Evolutionary conservation across 2,329 filamentous ascomycete genomes (phyloP).

Genomic region (Dactylellina drechsleri): DNA sequence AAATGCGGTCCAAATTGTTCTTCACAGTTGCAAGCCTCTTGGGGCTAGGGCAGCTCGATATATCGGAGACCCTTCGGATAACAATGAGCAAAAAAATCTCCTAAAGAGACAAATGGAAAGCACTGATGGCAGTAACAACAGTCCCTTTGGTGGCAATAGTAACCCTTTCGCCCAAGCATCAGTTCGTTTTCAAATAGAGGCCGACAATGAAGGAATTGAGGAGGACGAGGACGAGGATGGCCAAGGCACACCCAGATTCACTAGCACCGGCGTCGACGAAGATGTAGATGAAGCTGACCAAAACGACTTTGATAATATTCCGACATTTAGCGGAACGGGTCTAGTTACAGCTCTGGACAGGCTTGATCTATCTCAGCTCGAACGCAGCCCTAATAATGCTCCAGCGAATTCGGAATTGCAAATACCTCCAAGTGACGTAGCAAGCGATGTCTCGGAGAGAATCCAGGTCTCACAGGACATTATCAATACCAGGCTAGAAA

Average conservation of each 20-base stretch:
- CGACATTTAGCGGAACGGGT: slow-evolving; percentile 15
- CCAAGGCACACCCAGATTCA: slow-evolving; percentile 12
- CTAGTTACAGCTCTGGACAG: slow-evolving; percentile 16
- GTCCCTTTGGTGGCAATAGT: not conserved
- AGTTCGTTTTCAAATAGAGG: not conserved
- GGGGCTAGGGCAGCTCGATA: slow-evolving; percentile 7
- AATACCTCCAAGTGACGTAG: not conserved
- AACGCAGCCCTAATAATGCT: not conserved
- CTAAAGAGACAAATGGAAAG: slow-evolving; percentile 30
- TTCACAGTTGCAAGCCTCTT: slow-evolving; percentile 21
- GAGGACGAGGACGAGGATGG: not conserved
- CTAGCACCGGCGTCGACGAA: not conserved
- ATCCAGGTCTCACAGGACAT: slow-evolving; percentile 15
- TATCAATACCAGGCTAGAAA: slow-evolving; percentile 2
- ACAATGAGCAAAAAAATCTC: slow-evolving; percentile 13
- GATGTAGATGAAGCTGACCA: not conserved
- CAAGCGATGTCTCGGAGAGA: not conserved
- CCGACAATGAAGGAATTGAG: not conserved
- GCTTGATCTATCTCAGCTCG: slow-evolving; percentile 13
- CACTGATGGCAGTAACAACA: not conserved
- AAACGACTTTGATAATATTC: not conserved
- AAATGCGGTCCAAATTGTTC: slow-evolving; percentile 23
- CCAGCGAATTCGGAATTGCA: not conserved
- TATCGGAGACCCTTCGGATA: not conserved
- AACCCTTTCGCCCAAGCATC: slow-evolving; percentile 30